Evolutionary conservation across 495 filamentous ascomycete species (phyloP).

Genomic region (Aspergillus panamensis): DNA sequence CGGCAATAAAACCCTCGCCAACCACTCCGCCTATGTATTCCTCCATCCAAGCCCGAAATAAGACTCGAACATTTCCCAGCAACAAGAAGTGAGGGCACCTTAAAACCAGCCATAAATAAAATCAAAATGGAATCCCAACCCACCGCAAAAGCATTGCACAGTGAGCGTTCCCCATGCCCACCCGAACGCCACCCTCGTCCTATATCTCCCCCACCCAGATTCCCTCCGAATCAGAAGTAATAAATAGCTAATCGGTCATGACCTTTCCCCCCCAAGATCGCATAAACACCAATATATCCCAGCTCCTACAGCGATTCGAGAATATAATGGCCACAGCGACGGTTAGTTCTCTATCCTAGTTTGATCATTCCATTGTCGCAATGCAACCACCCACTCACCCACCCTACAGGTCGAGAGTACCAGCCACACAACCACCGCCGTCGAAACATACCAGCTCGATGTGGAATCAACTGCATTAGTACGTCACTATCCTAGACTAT

Average conservation of each 20-base stretch:
- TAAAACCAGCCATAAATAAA: background rate
- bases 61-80: background rate
- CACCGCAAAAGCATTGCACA: constrained; percentile 37
- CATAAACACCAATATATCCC: constrained; percentile 50
- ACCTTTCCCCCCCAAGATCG: constrained; percentile 42
- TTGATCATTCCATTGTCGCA: background rate
- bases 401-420: constrained; percentile 35
- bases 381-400: background rate
- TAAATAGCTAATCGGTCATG: constrained; percentile 23
- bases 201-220: background rate
- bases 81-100: background rate
- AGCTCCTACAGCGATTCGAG: constrained; percentile 59
- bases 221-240: background rate
- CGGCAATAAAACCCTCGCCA: constrained; percentile 19
- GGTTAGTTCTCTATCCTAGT: constrained; percentile 32
- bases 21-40: constrained; percentile 7
- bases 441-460: constrained; percentile 59
- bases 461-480: constrained; percentile 64
- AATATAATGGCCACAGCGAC: constrained; percentile 56
- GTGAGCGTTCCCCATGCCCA: constrained; percentile 18
- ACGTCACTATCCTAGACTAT: constrained; percentile 15
- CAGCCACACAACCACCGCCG: constrained; percentile 47
- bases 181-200: background rate
- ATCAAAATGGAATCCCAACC: constrained; percentile 38
- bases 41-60: background rate